Conservation (phyloP, 169 alveolate species). For the Prorocentrum cordatum region DNA sequence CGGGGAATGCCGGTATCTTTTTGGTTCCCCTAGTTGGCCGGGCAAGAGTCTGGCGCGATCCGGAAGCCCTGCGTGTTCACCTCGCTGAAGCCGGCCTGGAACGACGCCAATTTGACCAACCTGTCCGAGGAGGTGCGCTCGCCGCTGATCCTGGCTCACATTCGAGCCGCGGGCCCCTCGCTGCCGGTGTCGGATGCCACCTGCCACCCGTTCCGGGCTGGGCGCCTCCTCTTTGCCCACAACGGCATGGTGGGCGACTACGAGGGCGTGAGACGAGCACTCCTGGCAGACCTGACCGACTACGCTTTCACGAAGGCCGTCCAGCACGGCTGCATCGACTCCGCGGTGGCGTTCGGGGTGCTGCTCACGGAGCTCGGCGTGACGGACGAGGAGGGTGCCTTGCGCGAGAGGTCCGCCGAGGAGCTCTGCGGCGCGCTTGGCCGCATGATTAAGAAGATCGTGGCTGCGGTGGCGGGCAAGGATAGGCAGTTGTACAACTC, state of each 20-base stretch:
- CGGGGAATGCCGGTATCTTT: too few species aligned
- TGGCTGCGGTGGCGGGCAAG: too few species aligned
- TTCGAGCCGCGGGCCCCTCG: constrained; percentile 37
- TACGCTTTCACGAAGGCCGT: constrained; percentile 31
- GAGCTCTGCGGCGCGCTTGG: constrained; percentile 27
- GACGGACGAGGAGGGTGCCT: constrained; percentile 37
- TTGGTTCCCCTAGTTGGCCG: too few species aligned
- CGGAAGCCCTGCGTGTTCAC: constrained; percentile 54
- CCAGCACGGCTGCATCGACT: constrained; percentile 46
- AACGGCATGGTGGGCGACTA: constrained; percentile 46
- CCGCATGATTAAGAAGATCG: too few species aligned
- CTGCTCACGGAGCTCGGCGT: constrained; percentile 52
- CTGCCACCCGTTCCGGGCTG: constrained; percentile 46
- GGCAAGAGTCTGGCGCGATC: too few species aligned
- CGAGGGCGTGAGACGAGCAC: neutral
- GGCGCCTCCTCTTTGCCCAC: constrained; percentile 57
- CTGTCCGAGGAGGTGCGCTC: constrained; percentile 56
- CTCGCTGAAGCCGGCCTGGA: constrained; percentile 47
- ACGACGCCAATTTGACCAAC: constrained; percentile 35
- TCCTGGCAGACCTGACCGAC: constrained; percentile 14
- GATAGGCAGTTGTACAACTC: too few species aligned
- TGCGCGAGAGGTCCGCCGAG: constrained; percentile 27
- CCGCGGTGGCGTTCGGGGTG: constrained; percentile 46
- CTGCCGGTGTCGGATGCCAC: constrained; percentile 18
- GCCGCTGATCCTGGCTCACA: constrained; percentile 35